Evolutionary conservation across 169 alveolate genomes (phyloP).

Genomic region (Plasmodium billcollinsi): DNA sequence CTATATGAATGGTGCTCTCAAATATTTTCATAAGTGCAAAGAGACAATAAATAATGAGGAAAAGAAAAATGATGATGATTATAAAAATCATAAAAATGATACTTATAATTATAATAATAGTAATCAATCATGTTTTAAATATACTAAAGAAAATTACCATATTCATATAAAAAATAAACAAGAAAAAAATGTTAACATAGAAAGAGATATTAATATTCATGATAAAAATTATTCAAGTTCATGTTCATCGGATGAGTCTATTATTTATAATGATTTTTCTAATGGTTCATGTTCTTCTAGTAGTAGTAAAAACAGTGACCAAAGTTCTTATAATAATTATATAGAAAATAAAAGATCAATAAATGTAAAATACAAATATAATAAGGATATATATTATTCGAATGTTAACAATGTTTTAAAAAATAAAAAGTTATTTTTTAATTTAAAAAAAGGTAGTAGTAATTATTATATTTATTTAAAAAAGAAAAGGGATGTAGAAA

Average conservation of each 20-base stretch:
- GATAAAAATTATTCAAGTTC: not conserved
- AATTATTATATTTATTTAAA: conserved; percentile 41
- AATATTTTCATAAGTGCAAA: conserved; percentile 2
- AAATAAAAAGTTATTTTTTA: conserved; percentile 9
- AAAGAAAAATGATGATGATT: not conserved
- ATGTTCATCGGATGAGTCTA: not conserved
- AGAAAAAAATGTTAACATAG: not conserved
- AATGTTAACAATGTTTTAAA: conserved; percentile 24
- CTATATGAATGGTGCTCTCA: conserved; percentile 33
- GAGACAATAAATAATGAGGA: not conserved
- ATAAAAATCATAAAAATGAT: not conserved
- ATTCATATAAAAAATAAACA: not conserved
- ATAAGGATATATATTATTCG: not conserved
- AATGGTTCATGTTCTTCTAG: conserved; percentile 13
- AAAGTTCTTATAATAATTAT: not conserved
- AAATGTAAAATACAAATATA: conserved; percentile 1
- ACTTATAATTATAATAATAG: no score
- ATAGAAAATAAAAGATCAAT: not conserved
- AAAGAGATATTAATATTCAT: not conserved
- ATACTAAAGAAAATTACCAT: not conserved
- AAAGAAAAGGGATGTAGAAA: conserved; percentile 31
- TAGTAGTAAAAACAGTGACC: not conserved
- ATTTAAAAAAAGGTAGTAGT: not conserved
- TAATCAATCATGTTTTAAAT: no score
- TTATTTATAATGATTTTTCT: conserved; percentile 4